Conservation (phyloP, 179 eudicot species). For the Beta lomatogona region DNA sequence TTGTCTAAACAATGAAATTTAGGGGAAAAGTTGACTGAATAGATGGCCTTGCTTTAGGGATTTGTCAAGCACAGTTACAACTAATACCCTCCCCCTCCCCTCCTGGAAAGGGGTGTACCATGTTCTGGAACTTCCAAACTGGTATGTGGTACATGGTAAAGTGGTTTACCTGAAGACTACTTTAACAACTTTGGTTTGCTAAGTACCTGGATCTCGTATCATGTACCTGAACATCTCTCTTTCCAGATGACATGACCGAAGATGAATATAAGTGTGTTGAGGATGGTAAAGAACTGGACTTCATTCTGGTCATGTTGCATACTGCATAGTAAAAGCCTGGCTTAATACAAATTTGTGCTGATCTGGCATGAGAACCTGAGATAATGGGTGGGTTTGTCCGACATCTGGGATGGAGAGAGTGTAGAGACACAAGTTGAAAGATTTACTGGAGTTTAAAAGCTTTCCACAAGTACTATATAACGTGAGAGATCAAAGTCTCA, state of each 20-base stretch:
- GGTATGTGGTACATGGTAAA: neutral
- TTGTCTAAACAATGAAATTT: neutral
- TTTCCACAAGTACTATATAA: too few relatives aligned
- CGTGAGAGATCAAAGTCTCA: too few relatives aligned
- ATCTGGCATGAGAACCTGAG: too few relatives aligned
- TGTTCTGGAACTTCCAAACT: neutral
- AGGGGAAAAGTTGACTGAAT: neutral
- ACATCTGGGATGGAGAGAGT: too few relatives aligned
- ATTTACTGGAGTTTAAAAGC: too few relatives aligned
- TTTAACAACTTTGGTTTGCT: neutral
- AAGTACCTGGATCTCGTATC: neutral
- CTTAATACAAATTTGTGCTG: too few relatives aligned
- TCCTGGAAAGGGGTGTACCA: neutral
- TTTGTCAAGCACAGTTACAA: neutral
- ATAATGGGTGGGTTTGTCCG: too few relatives aligned
- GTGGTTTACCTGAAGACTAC: neutral
- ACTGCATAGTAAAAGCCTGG: too few relatives aligned
- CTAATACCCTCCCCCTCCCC: neutral
- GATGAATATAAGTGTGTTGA: neutral
- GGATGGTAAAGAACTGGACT: neutral
- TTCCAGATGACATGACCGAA: neutral
- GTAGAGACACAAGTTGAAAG: too few relatives aligned
- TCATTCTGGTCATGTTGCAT: neutral
- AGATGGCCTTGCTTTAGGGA: neutral
- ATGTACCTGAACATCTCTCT: neutral